These are phyloP conservation scores for Penicillium vulpinum DNA, from an alignment of 2,329 filamentous ascomycete species.

Conservation along the genomic window DNA sequence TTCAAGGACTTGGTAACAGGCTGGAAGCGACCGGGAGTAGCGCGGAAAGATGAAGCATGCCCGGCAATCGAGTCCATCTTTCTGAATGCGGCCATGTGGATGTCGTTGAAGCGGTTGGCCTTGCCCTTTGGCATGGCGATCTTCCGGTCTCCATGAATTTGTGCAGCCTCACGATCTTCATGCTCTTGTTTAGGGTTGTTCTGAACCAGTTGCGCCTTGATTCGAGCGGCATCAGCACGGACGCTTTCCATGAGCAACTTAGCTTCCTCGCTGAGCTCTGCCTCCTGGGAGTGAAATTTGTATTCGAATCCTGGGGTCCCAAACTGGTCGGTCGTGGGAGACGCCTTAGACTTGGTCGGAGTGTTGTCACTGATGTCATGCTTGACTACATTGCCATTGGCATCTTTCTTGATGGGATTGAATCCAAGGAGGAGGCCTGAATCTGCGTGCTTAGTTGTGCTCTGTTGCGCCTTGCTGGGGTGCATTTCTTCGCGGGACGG, in stretches of 20 bases:
- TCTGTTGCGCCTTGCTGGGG: conserved; percentile 75
- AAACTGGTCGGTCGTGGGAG: conserved; percentile 35
- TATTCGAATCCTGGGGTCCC: conserved; percentile 50
- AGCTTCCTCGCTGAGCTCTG: conserved; percentile 51
- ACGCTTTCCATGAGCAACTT: conserved; percentile 65
- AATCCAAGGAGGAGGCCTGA: conserved; percentile 83
- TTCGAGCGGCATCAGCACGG: conserved; percentile 68
- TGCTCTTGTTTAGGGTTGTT: conserved; percentile 58
- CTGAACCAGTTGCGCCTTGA: conserved; percentile 67
- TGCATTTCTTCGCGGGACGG: conserved; percentile 84
- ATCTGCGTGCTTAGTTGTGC: conserved; percentile 72
- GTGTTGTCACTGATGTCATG: conserved; percentile 36
- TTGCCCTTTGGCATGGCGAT: conserved; percentile 80
- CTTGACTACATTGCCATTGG: conserved; percentile 38
- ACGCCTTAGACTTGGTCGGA: conserved; percentile 43
- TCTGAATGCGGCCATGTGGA: conserved; percentile 84
- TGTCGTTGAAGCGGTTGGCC: conserved; percentile 75
- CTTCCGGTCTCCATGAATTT: conserved; percentile 58
- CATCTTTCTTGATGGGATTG: conserved; percentile 63
- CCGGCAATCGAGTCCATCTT: conserved; percentile 97
- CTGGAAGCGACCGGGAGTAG: conserved; percentile 46
- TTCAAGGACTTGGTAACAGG: conserved; percentile 49
- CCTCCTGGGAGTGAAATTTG: conserved; percentile 46
- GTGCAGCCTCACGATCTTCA: conserved; percentile 48
- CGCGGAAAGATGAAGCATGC: conserved; percentile 73